phyloP scores from a whole-genome alignment of 2,329 filamentous ascomycete species.

The Thielaviopsis ethacetica region DNA sequence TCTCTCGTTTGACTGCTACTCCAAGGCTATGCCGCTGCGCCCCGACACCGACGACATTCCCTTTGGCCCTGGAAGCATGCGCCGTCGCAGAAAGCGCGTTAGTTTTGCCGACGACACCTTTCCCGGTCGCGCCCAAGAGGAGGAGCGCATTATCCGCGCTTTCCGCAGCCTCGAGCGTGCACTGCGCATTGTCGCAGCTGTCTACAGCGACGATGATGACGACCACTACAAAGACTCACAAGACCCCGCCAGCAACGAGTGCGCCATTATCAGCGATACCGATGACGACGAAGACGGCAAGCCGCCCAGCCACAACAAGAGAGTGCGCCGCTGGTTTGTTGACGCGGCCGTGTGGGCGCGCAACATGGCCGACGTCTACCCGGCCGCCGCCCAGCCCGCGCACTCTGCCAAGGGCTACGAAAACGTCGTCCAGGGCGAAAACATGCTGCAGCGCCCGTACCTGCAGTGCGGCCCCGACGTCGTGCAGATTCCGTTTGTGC shows the following conservation, averaged over 20 bases:
- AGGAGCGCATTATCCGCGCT: constrained; percentile 8
- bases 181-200: constrained; percentile 10
- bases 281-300: constrained; percentile 7
- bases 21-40: constrained; percentile 10
- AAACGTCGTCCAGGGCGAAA: constrained; percentile 5
- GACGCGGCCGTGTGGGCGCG: constrained; percentile 8
- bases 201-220: constrained; percentile 8
- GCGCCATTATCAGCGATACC: constrained; percentile 3
- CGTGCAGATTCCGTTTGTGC: constrained; percentile 9
- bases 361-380: constrained; percentile 10
- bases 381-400: constrained; percentile 5
- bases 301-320: constrained; percentile 1
- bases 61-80: constrained; percentile 11
- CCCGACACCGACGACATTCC: constrained; percentile 5
- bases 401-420: constrained; percentile 3
- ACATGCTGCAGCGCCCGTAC: constrained; percentile 9
- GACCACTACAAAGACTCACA: neutral
- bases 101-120: constrained; percentile 11
- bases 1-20: constrained; percentile 9
- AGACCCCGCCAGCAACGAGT: neutral
- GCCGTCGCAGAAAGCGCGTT: constrained; percentile 11
- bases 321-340: constrained; percentile 8
- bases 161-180: constrained; percentile 6
- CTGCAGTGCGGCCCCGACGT: constrained; percentile 9
- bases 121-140: constrained; percentile 7